Percentiles rank a stretch among this genome's conserved stretches.
Conservation (phyloP, 2,329 filamentous ascomycete species). For the Fusarium sp. region DNA sequence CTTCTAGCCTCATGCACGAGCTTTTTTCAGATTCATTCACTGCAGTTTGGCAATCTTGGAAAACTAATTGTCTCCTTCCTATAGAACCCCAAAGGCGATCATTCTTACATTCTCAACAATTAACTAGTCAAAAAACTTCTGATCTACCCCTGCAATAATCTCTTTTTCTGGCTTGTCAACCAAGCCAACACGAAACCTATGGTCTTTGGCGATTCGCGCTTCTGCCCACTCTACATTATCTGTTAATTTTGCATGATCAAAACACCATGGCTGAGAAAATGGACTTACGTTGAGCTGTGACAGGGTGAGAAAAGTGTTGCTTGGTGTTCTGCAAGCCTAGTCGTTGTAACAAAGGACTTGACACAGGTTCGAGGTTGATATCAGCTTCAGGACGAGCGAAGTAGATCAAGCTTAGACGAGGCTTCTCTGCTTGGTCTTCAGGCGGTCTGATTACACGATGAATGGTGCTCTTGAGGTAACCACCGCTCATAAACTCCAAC, state of each 20-base stretch:
- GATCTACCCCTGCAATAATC: slow-evolving; percentile 8
- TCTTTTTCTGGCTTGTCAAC: slow-evolving; percentile 16
- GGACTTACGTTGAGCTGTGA: neutral
- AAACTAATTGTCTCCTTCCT: too few relatives aligned
- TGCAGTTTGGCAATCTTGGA: too few relatives aligned
- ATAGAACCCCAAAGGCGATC: too few relatives aligned
- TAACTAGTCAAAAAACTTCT: neutral
- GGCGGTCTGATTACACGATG: neutral
- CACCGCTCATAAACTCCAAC: neutral
- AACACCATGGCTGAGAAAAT: neutral
- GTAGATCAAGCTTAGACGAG: neutral
- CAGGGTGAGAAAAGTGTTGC: neutral
- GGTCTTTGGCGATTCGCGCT: slow-evolving; percentile 22
- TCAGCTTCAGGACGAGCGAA: neutral
- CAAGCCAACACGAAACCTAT: slow-evolving; percentile 16
- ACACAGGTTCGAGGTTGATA: neutral
- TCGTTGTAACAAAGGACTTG: neutral
- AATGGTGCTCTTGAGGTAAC: neutral
- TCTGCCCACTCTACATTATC: slow-evolving; percentile 13
- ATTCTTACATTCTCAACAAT: too few relatives aligned
- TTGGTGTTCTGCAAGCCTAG: neutral
- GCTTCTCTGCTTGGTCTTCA: neutral
- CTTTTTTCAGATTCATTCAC: too few relatives aligned
- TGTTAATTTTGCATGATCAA: neutral
- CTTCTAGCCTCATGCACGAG: too few relatives aligned